Evolutionary conservation across 2,329 filamentous ascomycete species (phyloP).

Genomic region (Lojkania enalia): DNA sequence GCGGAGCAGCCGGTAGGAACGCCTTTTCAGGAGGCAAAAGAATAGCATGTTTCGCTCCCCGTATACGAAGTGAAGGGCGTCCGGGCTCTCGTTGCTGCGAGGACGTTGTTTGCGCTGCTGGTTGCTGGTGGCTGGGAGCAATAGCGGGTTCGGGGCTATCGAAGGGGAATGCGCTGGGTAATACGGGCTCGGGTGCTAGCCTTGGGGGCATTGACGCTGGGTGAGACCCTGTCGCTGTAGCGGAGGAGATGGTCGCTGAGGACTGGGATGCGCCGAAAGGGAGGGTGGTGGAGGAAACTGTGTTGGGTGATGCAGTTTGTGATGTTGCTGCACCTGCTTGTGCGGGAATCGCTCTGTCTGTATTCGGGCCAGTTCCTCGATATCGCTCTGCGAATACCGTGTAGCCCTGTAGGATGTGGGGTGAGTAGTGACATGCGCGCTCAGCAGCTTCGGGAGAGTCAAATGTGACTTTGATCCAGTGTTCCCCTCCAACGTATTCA

Average conservation of each 20-base stretch:
- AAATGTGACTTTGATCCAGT: constrained; percentile 75
- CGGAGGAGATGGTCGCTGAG: constrained; percentile 47
- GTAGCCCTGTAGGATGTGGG: constrained; percentile 53
- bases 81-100: constrained; percentile 22
- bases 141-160: neutral
- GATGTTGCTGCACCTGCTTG: constrained; percentile 31
- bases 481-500: constrained; percentile 77
- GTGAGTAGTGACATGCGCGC: constrained; percentile 51
- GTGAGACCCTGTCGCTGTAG: constrained; percentile 41
- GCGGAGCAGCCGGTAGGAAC: constrained; percentile 49
- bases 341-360: constrained; percentile 49
- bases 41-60: constrained; percentile 40
- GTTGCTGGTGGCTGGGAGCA: constrained; percentile 1
- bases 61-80: constrained; percentile 32
- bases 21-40: constrained; percentile 51
- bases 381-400: constrained; percentile 54
- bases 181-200: constrained; percentile 25
- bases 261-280: constrained; percentile 29
- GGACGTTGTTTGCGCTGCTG: constrained; percentile 21
- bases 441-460: constrained; percentile 54
- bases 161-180: constrained; percentile 29
- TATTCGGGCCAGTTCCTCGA: constrained; percentile 48
- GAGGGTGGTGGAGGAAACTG: constrained; percentile 39
- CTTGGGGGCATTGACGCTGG: constrained; percentile 30
- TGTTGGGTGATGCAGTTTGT: constrained; percentile 39